Evolutionary conservation across 1,284 basidiomycete species (phyloP).

Genomic region (Boletus smithii): DNA sequence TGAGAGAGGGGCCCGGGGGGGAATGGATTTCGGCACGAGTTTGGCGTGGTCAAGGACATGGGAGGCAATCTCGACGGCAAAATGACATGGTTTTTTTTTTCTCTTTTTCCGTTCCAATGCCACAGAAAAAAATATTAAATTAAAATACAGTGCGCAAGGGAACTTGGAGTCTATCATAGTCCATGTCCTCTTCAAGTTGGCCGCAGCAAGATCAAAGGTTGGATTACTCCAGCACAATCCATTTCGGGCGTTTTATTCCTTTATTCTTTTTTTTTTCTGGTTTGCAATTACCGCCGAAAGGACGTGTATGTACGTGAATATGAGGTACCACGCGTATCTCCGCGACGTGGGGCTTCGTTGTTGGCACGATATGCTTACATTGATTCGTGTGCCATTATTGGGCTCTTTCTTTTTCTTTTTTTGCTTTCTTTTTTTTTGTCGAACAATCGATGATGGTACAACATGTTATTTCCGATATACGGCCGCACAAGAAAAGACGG

Average conservation of each 20-base stretch:
- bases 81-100: background rate
- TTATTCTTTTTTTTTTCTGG: no score
- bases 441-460: slow-evolving; percentile 1
- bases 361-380: background rate
- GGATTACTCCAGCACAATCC: no score
- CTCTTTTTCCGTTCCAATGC: background rate
- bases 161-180: no score
- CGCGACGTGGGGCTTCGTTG: background rate
- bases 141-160: no score
- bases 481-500: background rate
- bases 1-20: no score
- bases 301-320: background rate
- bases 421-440: background rate
- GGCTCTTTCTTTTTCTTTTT: background rate
- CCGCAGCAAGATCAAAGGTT: no score
- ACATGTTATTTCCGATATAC: background rate
- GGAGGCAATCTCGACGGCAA: background rate
- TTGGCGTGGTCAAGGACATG: background rate
- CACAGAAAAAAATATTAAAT: background rate
- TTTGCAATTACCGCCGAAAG: background rate
- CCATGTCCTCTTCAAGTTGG: no score
- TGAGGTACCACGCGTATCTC: background rate
- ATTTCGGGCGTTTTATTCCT: no score
- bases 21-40: background rate
- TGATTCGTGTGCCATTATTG: no score